Evolutionary conservation across 73 alveolate species (phyloP), one percentile per base, ranked within the genome.

Genomic region (Halteria grandinella): DNA sequence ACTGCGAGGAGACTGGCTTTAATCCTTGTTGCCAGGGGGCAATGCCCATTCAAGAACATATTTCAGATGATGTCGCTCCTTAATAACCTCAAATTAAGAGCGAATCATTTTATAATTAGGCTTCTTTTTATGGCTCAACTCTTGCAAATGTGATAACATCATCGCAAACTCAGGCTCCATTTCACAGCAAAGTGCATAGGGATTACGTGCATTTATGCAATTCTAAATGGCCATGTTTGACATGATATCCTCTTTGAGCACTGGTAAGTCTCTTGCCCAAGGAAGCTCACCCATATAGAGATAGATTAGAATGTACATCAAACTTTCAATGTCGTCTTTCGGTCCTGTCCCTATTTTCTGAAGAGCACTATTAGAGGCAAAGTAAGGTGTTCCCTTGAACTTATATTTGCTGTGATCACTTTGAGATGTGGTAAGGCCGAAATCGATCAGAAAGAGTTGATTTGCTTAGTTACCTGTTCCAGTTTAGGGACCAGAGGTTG

Each of bases 351-450:
- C 83, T 15, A 34, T 44, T 32, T 45, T 41, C 29, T 7, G 23
- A 28, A 70, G 20, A 11, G 63, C 37, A 50, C 29, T 27, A 20
- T 70, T 70, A 8, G 72, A 48, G 7, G 83, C 83, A 50, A 48
- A 70, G 39, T 20, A 41, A 17, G 83, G 83, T 11, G 83, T 70
- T 49, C 83, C 83, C 31, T 50, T 49, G 17, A 70, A 49, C 14
- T 40, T 44, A 27, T 45, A 44, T 27, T 66, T 66, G 18, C 49
- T 66, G 32, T 45, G 7, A 1, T 66, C 80, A 7, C 18, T 37
- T 27, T 14, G 37, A 25, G 37, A 40, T 4, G 77, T 45, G 4
- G 83, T 49, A 6, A 70, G 43, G n/a, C 83, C 83, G 57, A 70
- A 70, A 49, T 70, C 83, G 7, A 70, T 49, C 17, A 70, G 24